These are phyloP conservation scores for Fonsecaea multimorphosa DNA, from an alignment of 2,329 filamentous ascomycete genomes.

Conservation along the genomic window DNA sequence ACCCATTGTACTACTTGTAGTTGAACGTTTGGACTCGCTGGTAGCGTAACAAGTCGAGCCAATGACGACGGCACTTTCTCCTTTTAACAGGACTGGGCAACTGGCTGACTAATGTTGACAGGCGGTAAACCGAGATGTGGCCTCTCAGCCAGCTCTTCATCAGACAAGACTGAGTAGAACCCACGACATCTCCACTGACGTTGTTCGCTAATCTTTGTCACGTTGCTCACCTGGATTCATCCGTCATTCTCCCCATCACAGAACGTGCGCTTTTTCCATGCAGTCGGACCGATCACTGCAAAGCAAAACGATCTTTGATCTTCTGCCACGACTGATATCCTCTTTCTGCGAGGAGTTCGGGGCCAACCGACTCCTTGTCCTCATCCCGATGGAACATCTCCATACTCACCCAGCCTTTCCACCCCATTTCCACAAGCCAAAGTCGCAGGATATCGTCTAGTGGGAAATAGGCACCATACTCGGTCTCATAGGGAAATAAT, in stretches of 20 bases:
- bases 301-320: constrained; percentile 8
- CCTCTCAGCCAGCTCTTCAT: neutral
- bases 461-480: constrained; percentile 33
- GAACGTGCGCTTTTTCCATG: neutral
- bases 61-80: neutral
- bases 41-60: neutral
- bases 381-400: constrained; percentile 46
- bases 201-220: neutral
- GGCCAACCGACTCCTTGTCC: constrained; percentile 30
- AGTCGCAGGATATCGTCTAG: constrained; percentile 41
- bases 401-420: constrained; percentile 45
- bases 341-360: constrained; percentile 9
- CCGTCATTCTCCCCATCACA: neutral
- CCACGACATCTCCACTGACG: neutral
- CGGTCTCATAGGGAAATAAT: constrained; percentile 43
- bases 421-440: constrained; percentile 44
- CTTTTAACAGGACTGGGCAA: neutral
- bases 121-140: neutral
- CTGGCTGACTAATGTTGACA: neutral
- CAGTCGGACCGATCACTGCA: neutral
- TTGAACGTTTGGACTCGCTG: neutral
- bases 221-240: neutral
- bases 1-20: neutral
- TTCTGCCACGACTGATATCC: constrained; percentile 15
- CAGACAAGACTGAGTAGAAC: neutral